Conservation (phyloP, 805 yeast species). For the Wickerhamomyces pijperi region DNA sequence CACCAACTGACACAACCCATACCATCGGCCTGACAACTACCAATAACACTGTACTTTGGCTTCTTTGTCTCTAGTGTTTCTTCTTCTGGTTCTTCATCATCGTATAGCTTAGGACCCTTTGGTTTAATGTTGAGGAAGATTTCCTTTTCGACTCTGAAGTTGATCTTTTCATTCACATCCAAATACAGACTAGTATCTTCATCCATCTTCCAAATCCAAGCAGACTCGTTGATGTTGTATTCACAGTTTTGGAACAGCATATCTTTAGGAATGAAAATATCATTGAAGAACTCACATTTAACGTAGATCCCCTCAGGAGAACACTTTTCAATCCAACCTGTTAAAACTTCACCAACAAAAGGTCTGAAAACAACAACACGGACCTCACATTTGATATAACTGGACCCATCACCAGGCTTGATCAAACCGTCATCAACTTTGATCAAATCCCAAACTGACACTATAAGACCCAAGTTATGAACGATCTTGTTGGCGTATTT, state of each 20-base stretch:
- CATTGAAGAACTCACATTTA: constrained; percentile 81
- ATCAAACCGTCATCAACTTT: constrained; percentile 81
- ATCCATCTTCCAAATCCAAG: constrained; percentile 87
- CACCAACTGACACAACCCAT: constrained; percentile 97
- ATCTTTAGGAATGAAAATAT: constrained; percentile 77
- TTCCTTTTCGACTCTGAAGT: constrained; percentile 87
- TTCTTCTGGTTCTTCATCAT: constrained; percentile 15
- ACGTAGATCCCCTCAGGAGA: constrained; percentile 77
- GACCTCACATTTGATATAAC: constrained; percentile 64
- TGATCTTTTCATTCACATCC: constrained; percentile 83
- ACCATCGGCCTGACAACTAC: constrained; percentile 91
- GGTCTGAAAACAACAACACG: constrained; percentile 83
- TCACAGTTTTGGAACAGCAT: constrained; percentile 70
- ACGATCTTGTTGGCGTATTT: constrained; percentile 83
- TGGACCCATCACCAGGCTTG: constrained; percentile 91
- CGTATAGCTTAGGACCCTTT: constrained; percentile 39
- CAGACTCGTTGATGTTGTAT: constrained; percentile 65
- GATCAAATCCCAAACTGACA: constrained; percentile 75
- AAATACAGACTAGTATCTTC: constrained; percentile 61
- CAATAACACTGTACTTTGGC: constrained; percentile 79
- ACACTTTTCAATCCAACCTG: constrained; percentile 90
- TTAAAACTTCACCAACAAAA: constrained; percentile 82
- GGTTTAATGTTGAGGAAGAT: constrained; percentile 79
- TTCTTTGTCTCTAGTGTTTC: constrained; percentile 26
- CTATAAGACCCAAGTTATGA: constrained; percentile 72